These are phyloP conservation scores for Fragilaria crotonensis DNA, from an alignment of 108 stramenopile genomes.

Conservation along the genomic window DNA sequence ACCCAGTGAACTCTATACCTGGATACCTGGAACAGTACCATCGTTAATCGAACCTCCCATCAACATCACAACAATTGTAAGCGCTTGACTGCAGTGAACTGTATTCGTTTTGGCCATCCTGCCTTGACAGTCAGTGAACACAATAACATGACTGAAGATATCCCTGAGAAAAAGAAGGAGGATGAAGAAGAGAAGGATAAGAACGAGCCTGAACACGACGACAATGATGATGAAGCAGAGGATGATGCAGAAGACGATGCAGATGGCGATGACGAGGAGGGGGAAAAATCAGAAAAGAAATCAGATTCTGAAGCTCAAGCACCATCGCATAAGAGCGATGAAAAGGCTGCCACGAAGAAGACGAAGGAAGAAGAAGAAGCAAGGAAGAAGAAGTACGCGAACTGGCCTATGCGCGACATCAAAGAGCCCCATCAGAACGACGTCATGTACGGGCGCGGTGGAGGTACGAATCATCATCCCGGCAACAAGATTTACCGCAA, in stretches of 20 bases:
- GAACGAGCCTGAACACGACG: conserved; percentile 2
- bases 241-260: conserved; percentile 9
- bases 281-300: conserved; percentile 3
- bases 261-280: conserved; percentile 8
- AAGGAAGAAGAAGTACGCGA: conserved; percentile 11
- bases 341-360: conserved; percentile 4
- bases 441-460: conserved; percentile 77
- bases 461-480: conserved; percentile 81
- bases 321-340: background rate
- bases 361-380: conserved; percentile 10
- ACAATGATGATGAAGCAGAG: conserved; percentile 8
- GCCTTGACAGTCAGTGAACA: background rate
- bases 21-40: no score
- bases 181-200: conserved; percentile 1
- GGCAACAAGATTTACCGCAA: conserved; percentile 80
- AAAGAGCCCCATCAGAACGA: conserved; percentile 71
- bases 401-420: conserved; percentile 53
- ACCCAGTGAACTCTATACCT: no score
- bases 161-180: background rate
- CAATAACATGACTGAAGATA: background rate
- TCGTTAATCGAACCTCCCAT: background rate
- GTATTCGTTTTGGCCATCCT: background rate
- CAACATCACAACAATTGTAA: background rate
- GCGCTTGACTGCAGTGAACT: background rate
- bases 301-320: conserved; percentile 1